phyloP scores from a whole-genome alignment of 495 filamentous ascomycete species.

The Penicillium tannophilum region DNA sequence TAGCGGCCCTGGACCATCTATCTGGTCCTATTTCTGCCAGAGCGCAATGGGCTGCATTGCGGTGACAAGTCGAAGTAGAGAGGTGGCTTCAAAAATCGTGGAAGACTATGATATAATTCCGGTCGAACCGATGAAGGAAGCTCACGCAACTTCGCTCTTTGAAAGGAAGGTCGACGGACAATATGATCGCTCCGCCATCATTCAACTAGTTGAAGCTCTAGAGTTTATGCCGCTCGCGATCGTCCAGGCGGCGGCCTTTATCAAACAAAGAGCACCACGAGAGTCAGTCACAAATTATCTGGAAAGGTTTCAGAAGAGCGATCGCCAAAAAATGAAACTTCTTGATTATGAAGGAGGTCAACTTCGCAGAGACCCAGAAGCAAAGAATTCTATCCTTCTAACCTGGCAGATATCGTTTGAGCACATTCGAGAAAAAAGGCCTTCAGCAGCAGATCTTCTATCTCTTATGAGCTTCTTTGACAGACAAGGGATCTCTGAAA shows the following conservation, averaged over 20 bases:
- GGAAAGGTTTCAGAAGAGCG: constrained; percentile 35
- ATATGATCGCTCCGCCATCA: constrained; percentile 16
- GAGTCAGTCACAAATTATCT: constrained; percentile 32
- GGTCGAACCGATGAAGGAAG: constrained; percentile 37
- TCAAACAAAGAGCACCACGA: constrained; percentile 23
- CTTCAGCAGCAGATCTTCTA: constrained; percentile 28
- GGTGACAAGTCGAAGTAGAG: constrained; percentile 39
- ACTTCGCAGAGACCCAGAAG: constrained; percentile 40
- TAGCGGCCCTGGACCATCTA: background rate
- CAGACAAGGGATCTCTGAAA: constrained; percentile 31
- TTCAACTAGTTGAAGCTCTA: constrained; percentile 34
- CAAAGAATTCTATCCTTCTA: constrained; percentile 45
- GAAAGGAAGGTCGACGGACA: constrained; percentile 36
- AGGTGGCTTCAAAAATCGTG: constrained; percentile 28
- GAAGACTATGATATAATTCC: constrained; percentile 38
- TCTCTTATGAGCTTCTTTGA: constrained; percentile 39
- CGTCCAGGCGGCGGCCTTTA: constrained; percentile 48
- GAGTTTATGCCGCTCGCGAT: constrained; percentile 46
- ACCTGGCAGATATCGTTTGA: constrained; percentile 56
- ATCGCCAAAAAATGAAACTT: constrained; percentile 37
- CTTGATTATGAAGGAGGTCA: constrained; percentile 38
- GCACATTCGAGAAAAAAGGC: constrained; percentile 31
- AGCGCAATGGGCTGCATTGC: constrained; percentile 20
- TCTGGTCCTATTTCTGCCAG: constrained; percentile 10
- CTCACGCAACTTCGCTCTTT: constrained; percentile 43